phyloP scores from a whole-genome alignment of 2,329 filamentous ascomycete species.

The Pseudogymnoascus sp. region DNA sequence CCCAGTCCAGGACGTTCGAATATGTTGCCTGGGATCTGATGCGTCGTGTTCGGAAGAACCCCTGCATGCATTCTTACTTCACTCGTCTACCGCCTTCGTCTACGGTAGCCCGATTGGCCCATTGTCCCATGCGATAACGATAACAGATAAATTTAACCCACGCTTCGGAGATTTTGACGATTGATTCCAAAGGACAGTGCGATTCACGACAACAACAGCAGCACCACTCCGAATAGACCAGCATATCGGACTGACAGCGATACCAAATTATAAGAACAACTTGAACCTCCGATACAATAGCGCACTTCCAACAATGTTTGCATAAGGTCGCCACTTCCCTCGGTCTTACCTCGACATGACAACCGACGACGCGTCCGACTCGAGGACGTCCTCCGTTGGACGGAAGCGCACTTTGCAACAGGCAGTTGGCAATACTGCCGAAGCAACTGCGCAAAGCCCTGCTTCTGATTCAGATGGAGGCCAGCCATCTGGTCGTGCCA shows the following conservation, averaged over 20 bases:
- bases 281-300: background rate
- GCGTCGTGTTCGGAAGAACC: slow-evolving; percentile 11
- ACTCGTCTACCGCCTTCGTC: slow-evolving; percentile 5
- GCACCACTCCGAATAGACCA: background rate
- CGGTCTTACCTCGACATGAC: slow-evolving; percentile 12
- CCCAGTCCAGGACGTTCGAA: slow-evolving; percentile 2
- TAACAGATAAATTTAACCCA: slow-evolving; percentile 10
- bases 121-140: background rate
- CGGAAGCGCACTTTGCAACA: background rate
- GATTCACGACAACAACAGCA: background rate
- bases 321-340: background rate
- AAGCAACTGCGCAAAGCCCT: background rate
- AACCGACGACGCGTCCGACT: slow-evolving; percentile 35
- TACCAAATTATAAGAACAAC: background rate
- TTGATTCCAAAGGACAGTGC: background rate
- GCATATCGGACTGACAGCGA: background rate
- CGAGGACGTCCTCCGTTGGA: slow-evolving; percentile 38
- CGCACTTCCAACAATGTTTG: background rate
- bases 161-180: background rate
- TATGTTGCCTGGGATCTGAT: slow-evolving; percentile 7
- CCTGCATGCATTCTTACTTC: slow-evolving; percentile 4
- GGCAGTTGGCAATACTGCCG: background rate
- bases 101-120: slow-evolving; percentile 4
- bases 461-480: background rate
- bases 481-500: background rate